Conservation (phyloP, 106 monocot genomes). For the Dendrobium huoshanense region DNA sequence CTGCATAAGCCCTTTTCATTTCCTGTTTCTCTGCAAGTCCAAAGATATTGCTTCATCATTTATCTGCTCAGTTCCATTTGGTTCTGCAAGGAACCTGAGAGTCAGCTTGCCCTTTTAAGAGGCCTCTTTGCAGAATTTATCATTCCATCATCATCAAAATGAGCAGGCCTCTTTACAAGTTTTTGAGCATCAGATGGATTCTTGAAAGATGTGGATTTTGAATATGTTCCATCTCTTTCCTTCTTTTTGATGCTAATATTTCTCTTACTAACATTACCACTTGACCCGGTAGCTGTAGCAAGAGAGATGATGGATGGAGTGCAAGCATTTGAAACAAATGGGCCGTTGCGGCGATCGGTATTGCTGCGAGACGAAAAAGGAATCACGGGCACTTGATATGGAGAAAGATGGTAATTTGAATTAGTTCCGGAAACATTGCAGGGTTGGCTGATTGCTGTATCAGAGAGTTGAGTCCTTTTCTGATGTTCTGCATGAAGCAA, state of each 20-base stretch:
- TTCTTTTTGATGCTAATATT: constrained; percentile 12
- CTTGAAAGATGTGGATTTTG: constrained; percentile 15
- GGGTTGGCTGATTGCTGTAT: neutral
- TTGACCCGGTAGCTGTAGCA: neutral
- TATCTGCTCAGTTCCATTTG: too few relatives aligned
- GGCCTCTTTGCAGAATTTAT: constrained; percentile 29
- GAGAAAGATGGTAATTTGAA: constrained; percentile 2
- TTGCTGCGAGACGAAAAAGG: constrained; percentile 7
- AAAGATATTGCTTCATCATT: neutral
- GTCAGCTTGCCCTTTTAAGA: neutral
- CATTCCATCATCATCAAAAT: constrained; percentile 11
- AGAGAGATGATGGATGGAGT: too few relatives aligned
- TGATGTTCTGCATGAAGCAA: constrained; percentile 24
- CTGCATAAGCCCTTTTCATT: constrained; percentile 9
- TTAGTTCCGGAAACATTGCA: neutral
- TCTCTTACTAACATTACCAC: neutral
- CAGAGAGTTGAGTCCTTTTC: constrained; percentile 5
- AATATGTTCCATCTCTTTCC: constrained; percentile 10
- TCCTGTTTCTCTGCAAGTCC: neutral
- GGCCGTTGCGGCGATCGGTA: too few relatives aligned
- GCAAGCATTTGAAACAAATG: too few relatives aligned
- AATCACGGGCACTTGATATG: constrained; percentile 3
- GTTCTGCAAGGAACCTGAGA: too few relatives aligned
- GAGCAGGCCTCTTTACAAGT: constrained; percentile 27
- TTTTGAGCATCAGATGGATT: constrained; percentile 4